Percentiles rank a stretch among this genome's conserved stretches.
Evolutionary conservation across 129 eudicot species (phyloP).

Genomic region (Apium graveolens): DNA sequence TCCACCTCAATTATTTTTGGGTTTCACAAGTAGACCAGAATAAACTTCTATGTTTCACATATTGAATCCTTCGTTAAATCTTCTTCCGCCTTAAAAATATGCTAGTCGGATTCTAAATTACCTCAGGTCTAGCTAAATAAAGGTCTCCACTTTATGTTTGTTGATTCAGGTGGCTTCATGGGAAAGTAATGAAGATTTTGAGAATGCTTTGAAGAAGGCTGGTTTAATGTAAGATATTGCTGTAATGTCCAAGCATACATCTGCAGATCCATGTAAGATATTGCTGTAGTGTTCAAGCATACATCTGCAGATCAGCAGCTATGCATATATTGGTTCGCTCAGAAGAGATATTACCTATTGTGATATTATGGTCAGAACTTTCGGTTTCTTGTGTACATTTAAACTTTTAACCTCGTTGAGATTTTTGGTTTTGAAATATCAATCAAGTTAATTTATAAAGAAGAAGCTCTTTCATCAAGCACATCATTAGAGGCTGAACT

Average conservation of each 20-base stretch:
- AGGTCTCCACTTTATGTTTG: not conserved
- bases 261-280: constrained; percentile 15
- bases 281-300: not conserved
- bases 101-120: not conserved
- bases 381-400: not conserved
- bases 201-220: constrained; percentile 58
- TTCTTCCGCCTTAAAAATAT: not conserved
- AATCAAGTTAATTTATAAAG: not conserved
- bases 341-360: not conserved
- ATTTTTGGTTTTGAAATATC: not conserved
- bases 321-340: not conserved
- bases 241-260: not conserved
- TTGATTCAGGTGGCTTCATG: constrained; percentile 57
- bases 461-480: not conserved
- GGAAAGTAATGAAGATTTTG: constrained; percentile 47
- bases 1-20: not conserved
- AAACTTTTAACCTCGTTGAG: not conserved
- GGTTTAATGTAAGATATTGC: constrained; percentile 35
- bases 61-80: not conserved
- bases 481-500: not conserved
- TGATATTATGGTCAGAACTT: not conserved
- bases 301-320: not conserved
- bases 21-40: not conserved
- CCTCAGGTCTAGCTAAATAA: not conserved
- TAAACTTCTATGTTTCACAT: not conserved